Conservation (phyloP, 2,329 filamentous ascomycete species). For the Neofusicoccum sp. region DNA sequence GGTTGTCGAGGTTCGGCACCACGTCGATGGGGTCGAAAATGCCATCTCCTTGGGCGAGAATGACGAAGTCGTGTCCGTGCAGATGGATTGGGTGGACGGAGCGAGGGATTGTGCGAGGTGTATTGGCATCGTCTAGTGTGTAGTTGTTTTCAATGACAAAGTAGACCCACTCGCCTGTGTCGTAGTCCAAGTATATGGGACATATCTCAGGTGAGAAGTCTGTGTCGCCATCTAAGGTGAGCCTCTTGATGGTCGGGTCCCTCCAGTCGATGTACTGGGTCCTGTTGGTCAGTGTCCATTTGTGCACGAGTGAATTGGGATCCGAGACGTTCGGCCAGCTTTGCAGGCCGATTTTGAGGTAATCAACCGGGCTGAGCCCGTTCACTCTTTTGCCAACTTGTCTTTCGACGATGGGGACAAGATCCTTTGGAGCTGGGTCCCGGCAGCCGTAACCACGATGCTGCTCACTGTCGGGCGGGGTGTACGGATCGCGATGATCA, state of each 20-base stretch:
- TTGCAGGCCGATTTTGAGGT: no score
- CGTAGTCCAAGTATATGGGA: constrained; percentile 18
- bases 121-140: background rate
- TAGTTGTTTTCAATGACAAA: constrained; percentile 23
- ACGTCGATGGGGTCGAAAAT: constrained; percentile 43
- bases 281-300: constrained; percentile 43
- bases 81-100: constrained; percentile 30
- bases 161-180: constrained; percentile 25
- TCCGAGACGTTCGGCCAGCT: no score
- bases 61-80: constrained; percentile 28
- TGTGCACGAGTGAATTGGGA: background rate
- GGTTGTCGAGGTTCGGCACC: constrained; percentile 37
- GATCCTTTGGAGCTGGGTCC: no score
- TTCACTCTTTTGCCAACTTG: no score
- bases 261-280: constrained; percentile 49
- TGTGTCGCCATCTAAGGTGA: constrained; percentile 30
- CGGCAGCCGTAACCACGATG: no score
- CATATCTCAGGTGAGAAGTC: no score
- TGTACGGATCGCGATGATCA: no score
- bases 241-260: constrained; percentile 43
- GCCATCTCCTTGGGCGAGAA: constrained; percentile 27
- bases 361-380: no score
- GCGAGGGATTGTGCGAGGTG: background rate
- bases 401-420: no score
- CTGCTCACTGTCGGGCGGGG: no score